These are phyloP conservation scores for Lyophyllum semitale DNA, from an alignment of 768 basidiomycete species.

Conservation along the genomic window DNA sequence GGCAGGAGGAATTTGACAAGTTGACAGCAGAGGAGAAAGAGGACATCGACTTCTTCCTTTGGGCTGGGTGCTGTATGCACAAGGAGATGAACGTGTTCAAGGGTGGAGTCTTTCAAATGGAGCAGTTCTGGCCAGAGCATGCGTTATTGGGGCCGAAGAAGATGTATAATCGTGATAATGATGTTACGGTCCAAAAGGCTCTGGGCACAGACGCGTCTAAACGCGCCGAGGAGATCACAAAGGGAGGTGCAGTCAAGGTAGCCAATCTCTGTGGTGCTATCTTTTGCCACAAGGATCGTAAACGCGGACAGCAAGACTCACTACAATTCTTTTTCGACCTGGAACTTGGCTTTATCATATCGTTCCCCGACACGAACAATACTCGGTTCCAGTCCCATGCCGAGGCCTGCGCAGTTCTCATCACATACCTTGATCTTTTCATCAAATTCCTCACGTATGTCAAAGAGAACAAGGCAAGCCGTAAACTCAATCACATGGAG, in stretches of 20 bases:
- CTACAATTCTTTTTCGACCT: slow-evolving; percentile 22
- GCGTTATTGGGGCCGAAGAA: slow-evolving; percentile 12
- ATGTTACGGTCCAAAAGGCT: slow-evolving; percentile 1
- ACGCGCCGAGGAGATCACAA: slow-evolving; percentile 18
- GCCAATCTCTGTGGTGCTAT: slow-evolving; percentile 27
- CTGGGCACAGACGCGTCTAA: slow-evolving; percentile 3
- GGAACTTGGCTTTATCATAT: slow-evolving; percentile 16
- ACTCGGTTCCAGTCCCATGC: slow-evolving; percentile 34
- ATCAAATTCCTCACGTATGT: slow-evolving; percentile 27
- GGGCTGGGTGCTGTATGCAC: slow-evolving; percentile 32
- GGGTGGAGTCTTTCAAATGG: slow-evolving; percentile 20
- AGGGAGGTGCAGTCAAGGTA: slow-evolving; percentile 25
- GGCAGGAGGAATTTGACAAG: slow-evolving; percentile 11
- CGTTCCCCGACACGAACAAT: slow-evolving; percentile 38
- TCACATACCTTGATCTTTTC: slow-evolving; percentile 23
- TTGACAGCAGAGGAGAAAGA: slow-evolving; percentile 1
- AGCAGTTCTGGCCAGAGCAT: slow-evolving; percentile 11
- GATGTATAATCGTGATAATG: slow-evolving; percentile 27
- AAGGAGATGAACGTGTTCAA: slow-evolving; percentile 28
- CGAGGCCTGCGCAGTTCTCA: slow-evolving; percentile 24
- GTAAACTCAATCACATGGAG: slow-evolving; percentile 36
- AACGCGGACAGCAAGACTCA: slow-evolving; percentile 34
- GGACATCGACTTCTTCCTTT: slow-evolving; percentile 14
- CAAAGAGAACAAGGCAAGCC: slow-evolving; percentile 28
- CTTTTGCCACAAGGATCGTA: slow-evolving; percentile 35